These are phyloP conservation scores for Pyrrhoderma lamaoense DNA, from an alignment of 1,284 basidiomycete genomes.

Conservation along the genomic window DNA sequence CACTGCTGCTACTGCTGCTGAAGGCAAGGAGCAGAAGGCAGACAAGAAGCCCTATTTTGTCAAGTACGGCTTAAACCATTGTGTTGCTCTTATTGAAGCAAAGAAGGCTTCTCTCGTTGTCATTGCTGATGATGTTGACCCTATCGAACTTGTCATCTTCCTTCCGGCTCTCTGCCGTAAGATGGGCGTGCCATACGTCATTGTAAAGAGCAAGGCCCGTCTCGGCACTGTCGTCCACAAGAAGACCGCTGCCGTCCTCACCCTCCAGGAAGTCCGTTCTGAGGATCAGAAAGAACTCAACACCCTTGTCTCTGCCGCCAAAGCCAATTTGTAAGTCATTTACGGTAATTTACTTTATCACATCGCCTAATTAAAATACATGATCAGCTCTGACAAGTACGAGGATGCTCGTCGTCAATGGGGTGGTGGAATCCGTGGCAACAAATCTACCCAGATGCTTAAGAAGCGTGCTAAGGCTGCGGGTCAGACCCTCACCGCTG, in stretches of 20 bases:
- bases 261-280: conserved; percentile 88
- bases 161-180: conserved; percentile 97
- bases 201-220: conserved; percentile 97
- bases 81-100: conserved; percentile 89
- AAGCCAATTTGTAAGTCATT: conserved; percentile 85
- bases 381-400: conserved; percentile 83
- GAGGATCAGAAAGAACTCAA: conserved; percentile 94
- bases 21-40: conserved; percentile 68
- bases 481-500: conserved; percentile 53
- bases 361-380: conserved; percentile 10
- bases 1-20: conserved; percentile 69
- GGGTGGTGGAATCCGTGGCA: conserved; percentile 94
- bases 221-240: conserved; percentile 96
- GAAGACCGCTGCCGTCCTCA: conserved; percentile 92
- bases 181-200: conserved; percentile 98
- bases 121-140: conserved; percentile 98
- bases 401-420: conserved; percentile 88
- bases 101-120: conserved; percentile 97
- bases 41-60: conserved; percentile 91
- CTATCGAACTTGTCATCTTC: conserved; percentile 97
- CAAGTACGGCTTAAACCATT: conserved; percentile 98
- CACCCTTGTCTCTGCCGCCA: conserved; percentile 88
- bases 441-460: conserved; percentile 90
- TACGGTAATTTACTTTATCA: not conserved
- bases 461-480: conserved; percentile 91